These are phyloP conservation scores for Peniophora sp. DNA, from an alignment of 1,284 basidiomycete species.

Conservation along the genomic window DNA sequence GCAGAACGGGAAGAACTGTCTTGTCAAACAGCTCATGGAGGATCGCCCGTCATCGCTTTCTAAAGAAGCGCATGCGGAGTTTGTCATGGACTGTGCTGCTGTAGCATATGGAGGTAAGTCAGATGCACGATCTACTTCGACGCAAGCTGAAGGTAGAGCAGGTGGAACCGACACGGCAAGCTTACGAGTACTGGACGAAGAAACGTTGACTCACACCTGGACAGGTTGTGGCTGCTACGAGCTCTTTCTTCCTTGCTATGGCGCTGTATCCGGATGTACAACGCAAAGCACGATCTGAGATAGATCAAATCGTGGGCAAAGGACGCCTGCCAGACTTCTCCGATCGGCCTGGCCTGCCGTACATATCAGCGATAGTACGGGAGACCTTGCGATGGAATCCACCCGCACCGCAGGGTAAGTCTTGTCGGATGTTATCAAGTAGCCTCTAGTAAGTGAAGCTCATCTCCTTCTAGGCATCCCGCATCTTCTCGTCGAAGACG, in stretches of 20 bases:
- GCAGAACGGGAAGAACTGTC: too few relatives aligned
- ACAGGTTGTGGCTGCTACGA: constrained; percentile 5
- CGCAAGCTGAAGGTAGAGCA: not conserved
- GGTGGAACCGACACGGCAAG: not conserved
- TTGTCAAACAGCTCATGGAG: too few relatives aligned
- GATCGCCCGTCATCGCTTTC: not conserved
- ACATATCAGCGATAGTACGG: constrained; percentile 19
- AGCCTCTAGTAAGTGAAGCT: not conserved
- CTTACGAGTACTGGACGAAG: too few relatives aligned
- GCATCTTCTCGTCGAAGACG: constrained; percentile 9
- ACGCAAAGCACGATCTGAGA: constrained; percentile 16
- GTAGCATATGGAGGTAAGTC: not conserved
- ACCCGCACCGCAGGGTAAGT: constrained; percentile 9
- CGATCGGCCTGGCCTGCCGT: constrained; percentile 18
- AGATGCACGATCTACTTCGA: too few relatives aligned
- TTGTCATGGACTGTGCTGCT: not conserved
- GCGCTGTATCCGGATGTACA: constrained; percentile 14
- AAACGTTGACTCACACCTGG: too few relatives aligned
- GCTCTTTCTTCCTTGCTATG: constrained; percentile 15
- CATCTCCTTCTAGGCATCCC: constrained; percentile 6
- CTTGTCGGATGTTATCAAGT: not conserved
- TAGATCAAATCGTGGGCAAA: constrained; percentile 18
- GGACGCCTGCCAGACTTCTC: constrained; percentile 19
- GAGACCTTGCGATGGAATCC: constrained; percentile 24
- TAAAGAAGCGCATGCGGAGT: not conserved